A percentile compares a stretch with the other conserved stretches of the same genome.
Evolutionary conservation across 768 basidiomycete species (phyloP).

Genomic region (Inosperma sp.): DNA sequence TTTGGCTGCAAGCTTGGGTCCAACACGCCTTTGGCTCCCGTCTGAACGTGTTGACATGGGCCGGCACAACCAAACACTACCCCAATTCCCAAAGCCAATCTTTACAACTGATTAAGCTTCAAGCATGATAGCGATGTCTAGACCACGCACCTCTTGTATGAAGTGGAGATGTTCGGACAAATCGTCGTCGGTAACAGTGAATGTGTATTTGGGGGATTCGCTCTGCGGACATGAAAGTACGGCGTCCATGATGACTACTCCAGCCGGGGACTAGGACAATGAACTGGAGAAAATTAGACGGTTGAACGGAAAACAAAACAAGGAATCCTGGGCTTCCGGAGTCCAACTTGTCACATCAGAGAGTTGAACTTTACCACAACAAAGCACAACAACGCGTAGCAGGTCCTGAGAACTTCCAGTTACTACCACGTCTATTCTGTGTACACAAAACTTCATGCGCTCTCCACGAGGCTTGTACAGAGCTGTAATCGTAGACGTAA

Average conservation of each 20-base stretch:
- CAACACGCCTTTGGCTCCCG: constrained; percentile 34
- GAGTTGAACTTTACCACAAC: constrained; percentile 38
- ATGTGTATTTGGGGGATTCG: constrained; percentile 53
- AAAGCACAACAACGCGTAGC: constrained; percentile 39
- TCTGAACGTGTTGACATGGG: constrained; percentile 43
- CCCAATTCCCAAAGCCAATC: constrained; percentile 94
- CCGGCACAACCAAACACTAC: constrained; percentile 78
- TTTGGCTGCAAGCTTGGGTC: constrained; percentile 80
- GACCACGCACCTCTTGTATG: constrained; percentile 57
- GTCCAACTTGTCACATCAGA: constrained; percentile 15
- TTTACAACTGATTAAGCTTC: constrained; percentile 26
- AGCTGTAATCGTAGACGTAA: too few relatives aligned
- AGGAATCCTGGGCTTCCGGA: constrained; percentile 12
- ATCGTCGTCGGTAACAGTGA: constrained; percentile 69
- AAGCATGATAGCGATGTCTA: constrained; percentile 1
- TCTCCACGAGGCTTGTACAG: too few relatives aligned
- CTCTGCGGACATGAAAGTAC: constrained; percentile 22
- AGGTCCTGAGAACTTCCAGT: too few relatives aligned
- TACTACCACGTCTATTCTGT: too few relatives aligned
- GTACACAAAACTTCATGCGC: too few relatives aligned
- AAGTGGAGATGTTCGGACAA: constrained; percentile 69
- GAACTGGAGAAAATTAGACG: constrained; percentile 50
- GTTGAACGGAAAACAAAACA: constrained; percentile 17
- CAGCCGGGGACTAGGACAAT: constrained; percentile 40
- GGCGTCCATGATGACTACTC: constrained; percentile 35